A percentile compares a stretch with the other conserved stretches of the same genome.
phyloP scores from a whole-genome alignment of 2,329 filamentous ascomycete genomes.

The Fusarium temperatum region DNA sequence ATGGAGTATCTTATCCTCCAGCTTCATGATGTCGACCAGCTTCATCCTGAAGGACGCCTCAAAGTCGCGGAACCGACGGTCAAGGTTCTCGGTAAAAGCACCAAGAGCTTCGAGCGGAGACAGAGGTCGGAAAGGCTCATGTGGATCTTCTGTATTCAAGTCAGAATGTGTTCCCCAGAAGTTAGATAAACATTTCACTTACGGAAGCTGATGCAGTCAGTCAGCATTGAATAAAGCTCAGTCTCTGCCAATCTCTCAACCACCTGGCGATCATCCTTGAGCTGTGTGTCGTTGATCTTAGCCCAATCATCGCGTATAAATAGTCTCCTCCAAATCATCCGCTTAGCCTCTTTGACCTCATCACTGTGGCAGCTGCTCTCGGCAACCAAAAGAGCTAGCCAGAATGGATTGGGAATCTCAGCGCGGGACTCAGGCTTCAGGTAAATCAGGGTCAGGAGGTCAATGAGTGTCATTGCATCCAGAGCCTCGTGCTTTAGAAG shows the following conservation, averaged over 20 bases:
- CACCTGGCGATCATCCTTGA: constrained; percentile 76
- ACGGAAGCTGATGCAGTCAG: constrained; percentile 72
- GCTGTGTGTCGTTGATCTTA: constrained; percentile 77
- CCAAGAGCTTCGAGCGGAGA: constrained; percentile 64
- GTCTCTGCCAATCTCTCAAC: constrained; percentile 71
- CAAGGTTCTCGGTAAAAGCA: constrained; percentile 69
- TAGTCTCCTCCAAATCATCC: constrained; percentile 85
- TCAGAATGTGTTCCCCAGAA: constrained; percentile 39
- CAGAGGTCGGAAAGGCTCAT: constrained; percentile 56
- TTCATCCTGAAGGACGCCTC: constrained; percentile 72
- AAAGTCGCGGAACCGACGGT: constrained; percentile 66
- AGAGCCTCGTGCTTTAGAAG: constrained; percentile 78
- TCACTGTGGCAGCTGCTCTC: constrained; percentile 64
- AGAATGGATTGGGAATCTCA: constrained; percentile 75
- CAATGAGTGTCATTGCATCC: constrained; percentile 71
- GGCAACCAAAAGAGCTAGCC: constrained; percentile 72
- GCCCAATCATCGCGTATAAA: constrained; percentile 88
- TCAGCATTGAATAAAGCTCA: constrained; percentile 73
- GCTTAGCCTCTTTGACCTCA: constrained; percentile 66
- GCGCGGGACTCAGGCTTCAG: constrained; percentile 58
- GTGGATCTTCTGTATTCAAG: constrained; percentile 51
- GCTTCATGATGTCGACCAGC: constrained; percentile 75
- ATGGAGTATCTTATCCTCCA: constrained; percentile 74
- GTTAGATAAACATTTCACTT: constrained; percentile 47
- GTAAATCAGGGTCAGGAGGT: constrained; percentile 79